Conservation (phyloP, 2,329 filamentous ascomycete genomes). For the Stagonosporopsis tanaceti region DNA sequence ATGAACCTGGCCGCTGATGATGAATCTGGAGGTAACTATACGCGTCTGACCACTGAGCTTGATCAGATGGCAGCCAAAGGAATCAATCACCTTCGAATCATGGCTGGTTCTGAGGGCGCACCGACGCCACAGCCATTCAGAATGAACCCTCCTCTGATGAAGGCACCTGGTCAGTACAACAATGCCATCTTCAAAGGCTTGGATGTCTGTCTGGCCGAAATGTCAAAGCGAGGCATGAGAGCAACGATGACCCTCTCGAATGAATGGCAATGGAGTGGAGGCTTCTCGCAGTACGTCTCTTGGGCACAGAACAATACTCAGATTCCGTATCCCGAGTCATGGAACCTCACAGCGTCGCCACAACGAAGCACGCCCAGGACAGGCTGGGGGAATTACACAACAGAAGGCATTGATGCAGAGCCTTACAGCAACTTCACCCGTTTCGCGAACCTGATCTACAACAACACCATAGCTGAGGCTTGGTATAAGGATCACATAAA, state of each 20-base stretch:
- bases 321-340: conserved; percentile 50
- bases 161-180: conserved; percentile 50
- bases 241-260: conserved; percentile 52
- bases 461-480: conserved; percentile 42
- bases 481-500: conserved; percentile 51
- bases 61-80: conserved; percentile 52
- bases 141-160: conserved; percentile 50
- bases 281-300: conserved; percentile 50
- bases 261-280: conserved; percentile 53
- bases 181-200: conserved; percentile 49
- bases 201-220: conserved; percentile 51
- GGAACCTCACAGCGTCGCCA: conserved; percentile 50
- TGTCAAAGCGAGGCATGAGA: conserved; percentile 51
- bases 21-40: conserved; percentile 47
- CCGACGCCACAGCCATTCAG: conserved; percentile 51
- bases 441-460: conserved; percentile 50
- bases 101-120: conserved; percentile 51
- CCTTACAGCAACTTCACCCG: conserved; percentile 39
- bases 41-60: conserved; percentile 49
- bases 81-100: conserved; percentile 52
- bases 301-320: conserved; percentile 48
- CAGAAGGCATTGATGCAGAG: conserved; percentile 43
- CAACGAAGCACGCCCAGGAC: conserved; percentile 45
- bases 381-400: conserved; percentile 52
- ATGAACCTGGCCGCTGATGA: conserved; percentile 51